Evolutionary conservation across 148 eudicot species (phyloP), one percentile per base, ranked within the genome.

Genomic region (Cornus kousa): DNA sequence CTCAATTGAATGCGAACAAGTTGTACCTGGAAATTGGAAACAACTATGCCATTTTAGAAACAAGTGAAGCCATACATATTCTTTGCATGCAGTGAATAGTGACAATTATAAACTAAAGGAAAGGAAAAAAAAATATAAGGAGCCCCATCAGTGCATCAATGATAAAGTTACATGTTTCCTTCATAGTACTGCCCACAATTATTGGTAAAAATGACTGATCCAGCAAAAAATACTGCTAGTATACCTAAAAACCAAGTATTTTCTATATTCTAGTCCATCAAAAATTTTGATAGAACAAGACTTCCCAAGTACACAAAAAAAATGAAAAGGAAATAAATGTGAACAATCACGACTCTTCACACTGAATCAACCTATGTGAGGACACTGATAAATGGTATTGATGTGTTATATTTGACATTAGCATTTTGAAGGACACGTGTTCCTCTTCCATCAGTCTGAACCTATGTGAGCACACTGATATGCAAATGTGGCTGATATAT

Each of bases 1-100:
- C 94, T 86, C 79, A 88, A 75, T 70, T 93, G 88, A 76, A 91
- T 89, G 20, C 94, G 86, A n/a, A 89, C 37, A 19, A 93, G 86
- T 91, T 93, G 97, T 73, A 89, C 89, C 97, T 93, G 84, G 40
- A 71, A 57, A 74, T 74, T 73, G 16, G 55, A 28, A 23, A 53
- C 71, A 60, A 32, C 59, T 0, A 4, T 65, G 59, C 32, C 62
- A 50, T 48, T 72, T 62, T 40, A 40, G 62, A 67, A 43, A 48
- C 3, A 48, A 1, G 20, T 48, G 13, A 65, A 65, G 39, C 8
- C 37, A 74, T 55, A 19, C 17, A 19, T 7, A 7, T 33, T 28
- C 35, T 14, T 19, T 17, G 24, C 37, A 35, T 43, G 28, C 17
- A 11, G 1, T 23, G 9, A 14, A 72, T 3, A 48, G 28, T 20